A percentile compares a stretch with the other conserved stretches of the same genome.
phyloP scores from a whole-genome alignment of 2,329 filamentous ascomycete genomes.

The Aurifilum marmelostoma region DNA sequence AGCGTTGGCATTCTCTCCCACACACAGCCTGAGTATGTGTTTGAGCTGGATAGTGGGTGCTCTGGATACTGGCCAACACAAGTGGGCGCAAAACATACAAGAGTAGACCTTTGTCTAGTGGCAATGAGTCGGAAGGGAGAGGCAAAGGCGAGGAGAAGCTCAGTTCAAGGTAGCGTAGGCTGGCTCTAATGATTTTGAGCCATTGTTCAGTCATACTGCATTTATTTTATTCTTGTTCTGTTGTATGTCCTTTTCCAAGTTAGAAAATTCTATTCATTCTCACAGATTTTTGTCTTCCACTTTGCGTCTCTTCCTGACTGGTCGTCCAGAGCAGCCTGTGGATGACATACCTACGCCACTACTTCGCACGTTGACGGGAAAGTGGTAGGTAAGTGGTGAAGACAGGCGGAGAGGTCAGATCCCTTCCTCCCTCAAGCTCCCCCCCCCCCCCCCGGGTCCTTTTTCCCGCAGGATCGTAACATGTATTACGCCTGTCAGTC shows the following conservation, averaged over 20 bases:
- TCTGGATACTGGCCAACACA: not conserved
- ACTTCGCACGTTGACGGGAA: not conserved
- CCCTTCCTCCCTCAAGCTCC: too few relatives aligned
- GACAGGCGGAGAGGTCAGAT: not conserved
- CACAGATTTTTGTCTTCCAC: not conserved
- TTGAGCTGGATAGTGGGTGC: too few relatives aligned
- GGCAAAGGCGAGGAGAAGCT: not conserved
- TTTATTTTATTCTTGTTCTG: not conserved
- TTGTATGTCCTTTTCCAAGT: not conserved
- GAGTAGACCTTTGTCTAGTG: not conserved
- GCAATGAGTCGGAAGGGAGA: not conserved
- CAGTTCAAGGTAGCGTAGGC: not conserved
- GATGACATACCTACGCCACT: not conserved
- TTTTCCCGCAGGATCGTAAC: too few relatives aligned
- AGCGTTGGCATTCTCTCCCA: not conserved
- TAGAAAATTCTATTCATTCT: not conserved
- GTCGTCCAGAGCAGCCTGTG: not conserved
- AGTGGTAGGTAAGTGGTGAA: not conserved
- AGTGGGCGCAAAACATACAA: not conserved
- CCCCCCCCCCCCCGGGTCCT: too few relatives aligned
- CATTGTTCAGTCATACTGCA: not conserved
- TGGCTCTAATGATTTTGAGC: not conserved
- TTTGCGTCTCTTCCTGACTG: not conserved
- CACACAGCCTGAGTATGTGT: too few relatives aligned
- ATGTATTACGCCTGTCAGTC: too few relatives aligned